Evolutionary conservation across 345 rosid genomes (phyloP).

Genomic region (Camelina laxa): DNA sequence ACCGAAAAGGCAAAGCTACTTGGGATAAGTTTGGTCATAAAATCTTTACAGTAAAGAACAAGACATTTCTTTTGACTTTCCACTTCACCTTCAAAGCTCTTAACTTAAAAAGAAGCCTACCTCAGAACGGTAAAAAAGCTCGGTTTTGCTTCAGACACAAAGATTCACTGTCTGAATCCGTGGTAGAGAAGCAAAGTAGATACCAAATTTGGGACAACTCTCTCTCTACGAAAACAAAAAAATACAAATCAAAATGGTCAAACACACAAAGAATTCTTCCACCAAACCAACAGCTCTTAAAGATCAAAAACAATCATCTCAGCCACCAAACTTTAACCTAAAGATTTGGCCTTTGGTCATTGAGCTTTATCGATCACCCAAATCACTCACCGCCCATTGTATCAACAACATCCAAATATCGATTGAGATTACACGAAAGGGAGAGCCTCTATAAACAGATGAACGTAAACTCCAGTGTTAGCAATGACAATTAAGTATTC

Average conservation of each 20-base stretch:
- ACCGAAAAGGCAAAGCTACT: conserved; percentile 28
- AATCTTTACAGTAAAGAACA: conserved; percentile 31
- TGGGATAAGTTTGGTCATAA: conserved; percentile 10
- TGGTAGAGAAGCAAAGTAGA: conserved; percentile 39
- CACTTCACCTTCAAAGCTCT: conserved; percentile 7
- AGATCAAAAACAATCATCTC: conserved; percentile 29
- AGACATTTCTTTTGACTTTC: conserved; percentile 22
- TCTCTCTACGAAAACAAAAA: conserved; percentile 1
- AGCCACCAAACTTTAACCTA: conserved; percentile 44
- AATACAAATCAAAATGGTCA: conserved; percentile 36
- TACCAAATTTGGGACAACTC: conserved; percentile 30
- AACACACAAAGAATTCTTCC: conserved; percentile 15
- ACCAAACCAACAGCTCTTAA: conserved; percentile 25
- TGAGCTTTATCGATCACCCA: conserved; percentile 25
- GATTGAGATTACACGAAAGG: conserved; percentile 19
- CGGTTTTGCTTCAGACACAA: conserved; percentile 21
- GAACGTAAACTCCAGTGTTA: background rate
- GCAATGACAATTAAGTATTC: conserved; percentile 9
- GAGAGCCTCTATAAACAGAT: conserved; percentile 18
- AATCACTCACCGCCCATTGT: conserved; percentile 28
- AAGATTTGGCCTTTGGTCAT: conserved; percentile 31
- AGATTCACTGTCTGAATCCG: conserved; percentile 38
- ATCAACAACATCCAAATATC: conserved; percentile 7
- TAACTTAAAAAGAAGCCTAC: conserved; percentile 1
- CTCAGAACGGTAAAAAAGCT: conserved; percentile 17